Evolutionary conservation across 2,329 filamentous ascomycete species (phyloP), one percentile per base, ranked within the genome.

Genomic region (Colletotrichum lindemuthianum): DNA sequence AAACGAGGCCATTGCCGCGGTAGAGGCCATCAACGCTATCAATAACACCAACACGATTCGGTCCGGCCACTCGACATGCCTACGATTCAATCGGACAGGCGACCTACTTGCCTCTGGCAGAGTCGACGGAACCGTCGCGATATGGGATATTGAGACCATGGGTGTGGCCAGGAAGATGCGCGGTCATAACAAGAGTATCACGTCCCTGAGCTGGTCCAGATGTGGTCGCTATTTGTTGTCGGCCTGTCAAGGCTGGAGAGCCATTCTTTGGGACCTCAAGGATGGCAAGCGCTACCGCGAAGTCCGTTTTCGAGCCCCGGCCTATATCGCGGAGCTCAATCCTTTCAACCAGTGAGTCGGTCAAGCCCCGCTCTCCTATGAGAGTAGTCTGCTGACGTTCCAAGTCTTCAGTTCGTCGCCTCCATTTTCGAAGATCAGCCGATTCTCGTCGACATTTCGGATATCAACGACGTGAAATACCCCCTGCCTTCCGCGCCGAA

Each of bases 71-170:
- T 85, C 87, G 63, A 88, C 86, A 70, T 88, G 86, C 72, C 79
- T 90, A 67, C 92, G 95, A 69, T 99, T 99, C 85, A 97, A 95
- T 74, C 92, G 93, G 74, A 92, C 90, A 74, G 96, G 96, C 77
- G 95, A 99, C 78, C 94, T 96, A 72, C 89, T 99, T 68, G 96
- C 96, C 48, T 97, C 94, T 36, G 96, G 96, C 68, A 90, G 96
- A 74, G 92, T 93, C 67, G 96, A 99, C 79, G 96, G 96, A 70
- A 96, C 93, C 6, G 91, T 99, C 44, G 92, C 97, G 59, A 91
- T 99, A 50, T 99, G 97, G 85, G 96, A 99, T 75, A 88, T 98
- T 53, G 96, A 99, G 79, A 99, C 96, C 9, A 97, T 96, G 84
- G 95, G 96, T 41, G 92, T 98, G 5, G 96, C 96, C 63, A 90